Percentiles rank a stretch among this genome's conserved stretches.
phyloP scores from a whole-genome alignment of 768 basidiomycete species.

The Crepidotus variabilis region DNA sequence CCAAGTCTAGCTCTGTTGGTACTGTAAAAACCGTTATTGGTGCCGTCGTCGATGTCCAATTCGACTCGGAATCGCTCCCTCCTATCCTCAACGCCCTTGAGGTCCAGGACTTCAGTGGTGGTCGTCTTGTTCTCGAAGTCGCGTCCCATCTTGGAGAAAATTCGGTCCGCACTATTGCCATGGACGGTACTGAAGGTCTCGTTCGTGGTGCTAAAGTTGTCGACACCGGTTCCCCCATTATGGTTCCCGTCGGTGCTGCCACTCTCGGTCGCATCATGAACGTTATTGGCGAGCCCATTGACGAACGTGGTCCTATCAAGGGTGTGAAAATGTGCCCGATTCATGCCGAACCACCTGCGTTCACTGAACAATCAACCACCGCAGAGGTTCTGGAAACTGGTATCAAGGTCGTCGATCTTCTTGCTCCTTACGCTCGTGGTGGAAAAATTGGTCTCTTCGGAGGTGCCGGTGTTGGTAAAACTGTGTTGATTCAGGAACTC shows the following conservation, averaged over 20 bases:
- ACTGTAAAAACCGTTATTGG: slow-evolving; percentile 98
- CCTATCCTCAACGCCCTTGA: slow-evolving; percentile 99
- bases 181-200: slow-evolving; percentile 99
- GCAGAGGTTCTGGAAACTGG: slow-evolving; percentile 99
- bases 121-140: slow-evolving; percentile 98
- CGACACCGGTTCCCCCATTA: slow-evolving; percentile 95
- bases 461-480: slow-evolving; percentile 99
- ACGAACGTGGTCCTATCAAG: slow-evolving; percentile 98
- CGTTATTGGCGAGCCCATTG: slow-evolving; percentile 99
- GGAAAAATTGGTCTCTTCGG: slow-evolving; percentile 99
- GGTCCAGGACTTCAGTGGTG: slow-evolving; percentile 90
- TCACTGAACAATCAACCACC: slow-evolving; percentile 98
- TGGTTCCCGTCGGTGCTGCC: slow-evolving; percentile 91
- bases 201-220: slow-evolving; percentile 97
- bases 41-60: slow-evolving; percentile 99
- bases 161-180: slow-evolving; percentile 98
- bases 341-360: slow-evolving; percentile 95
- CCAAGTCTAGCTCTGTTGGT: slow-evolving; percentile 62
- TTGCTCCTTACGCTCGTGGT: slow-evolving; percentile 99
- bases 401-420: slow-evolving; percentile 99
- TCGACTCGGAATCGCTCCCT: slow-evolving; percentile 91
- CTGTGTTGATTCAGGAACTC: slow-evolving; percentile 98
- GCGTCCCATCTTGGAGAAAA: slow-evolving; percentile 99
- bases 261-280: slow-evolving; percentile 99
- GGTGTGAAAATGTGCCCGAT: slow-evolving; percentile 91